These are phyloP conservation scores for Tylopilus plumbeoviolaceoides DNA, from an alignment of 768 basidiomycete genomes.

Conservation along the genomic window DNA sequence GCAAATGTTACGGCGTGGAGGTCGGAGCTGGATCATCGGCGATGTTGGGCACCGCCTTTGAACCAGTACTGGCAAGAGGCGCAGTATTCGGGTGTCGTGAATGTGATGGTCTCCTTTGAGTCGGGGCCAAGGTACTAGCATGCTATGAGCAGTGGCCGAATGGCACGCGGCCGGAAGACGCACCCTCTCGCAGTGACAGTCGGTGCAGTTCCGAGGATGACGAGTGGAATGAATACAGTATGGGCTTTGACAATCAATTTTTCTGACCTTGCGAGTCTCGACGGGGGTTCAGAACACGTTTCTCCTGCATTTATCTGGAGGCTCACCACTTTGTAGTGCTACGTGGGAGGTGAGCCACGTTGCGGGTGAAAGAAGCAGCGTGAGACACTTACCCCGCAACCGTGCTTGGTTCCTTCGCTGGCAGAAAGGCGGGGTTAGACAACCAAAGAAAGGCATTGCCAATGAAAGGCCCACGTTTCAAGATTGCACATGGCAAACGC, in stretches of 20 bases:
- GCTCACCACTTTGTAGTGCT: constrained; percentile 71
- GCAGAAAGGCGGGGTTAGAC: constrained; percentile 25
- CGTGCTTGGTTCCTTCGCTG: constrained; percentile 73
- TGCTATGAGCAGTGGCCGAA: constrained; percentile 2
- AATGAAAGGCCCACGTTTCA: constrained; percentile 42
- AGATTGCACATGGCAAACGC: constrained; percentile 48
- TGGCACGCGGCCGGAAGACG: constrained; percentile 12
- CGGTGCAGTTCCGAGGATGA: constrained; percentile 39
- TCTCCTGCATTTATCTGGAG: constrained; percentile 8
- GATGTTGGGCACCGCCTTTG: constrained; percentile 41
- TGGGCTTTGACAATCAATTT: constrained; percentile 32
- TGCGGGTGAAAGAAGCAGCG: constrained; percentile 10
- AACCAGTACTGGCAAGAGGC: constrained; percentile 58
- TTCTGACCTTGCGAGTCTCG: constrained; percentile 33
- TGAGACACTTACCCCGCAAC: constrained; percentile 53
- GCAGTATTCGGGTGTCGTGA: constrained; percentile 50
- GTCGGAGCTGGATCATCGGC: constrained; percentile 23
- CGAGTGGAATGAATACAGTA: constrained; percentile 39
- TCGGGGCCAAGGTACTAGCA: constrained; percentile 66
- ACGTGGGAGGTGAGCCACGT: constrained; percentile 7
- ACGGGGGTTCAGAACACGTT: constrained; percentile 4
- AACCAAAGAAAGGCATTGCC: constrained; percentile 14
- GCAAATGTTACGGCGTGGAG: constrained; percentile 1
- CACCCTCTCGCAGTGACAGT: constrained; percentile 44
- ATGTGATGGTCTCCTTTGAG: constrained; percentile 53